Evolutionary conservation across 768 basidiomycete genomes (phyloP).

Genomic region (Lactifluus piperatus): DNA sequence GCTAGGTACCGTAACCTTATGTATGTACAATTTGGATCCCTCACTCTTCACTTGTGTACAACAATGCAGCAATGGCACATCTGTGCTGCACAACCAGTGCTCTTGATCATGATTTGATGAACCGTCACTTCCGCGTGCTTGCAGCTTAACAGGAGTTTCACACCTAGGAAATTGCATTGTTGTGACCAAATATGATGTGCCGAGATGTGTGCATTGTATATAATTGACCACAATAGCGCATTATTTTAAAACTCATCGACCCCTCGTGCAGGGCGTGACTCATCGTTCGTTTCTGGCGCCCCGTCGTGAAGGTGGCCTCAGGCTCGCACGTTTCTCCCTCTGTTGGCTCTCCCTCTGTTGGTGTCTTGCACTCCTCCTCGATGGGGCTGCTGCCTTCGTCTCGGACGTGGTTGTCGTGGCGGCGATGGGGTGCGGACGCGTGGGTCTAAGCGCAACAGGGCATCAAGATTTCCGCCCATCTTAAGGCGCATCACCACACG

Average conservation of each 20-base stretch:
- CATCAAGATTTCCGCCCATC: slow-evolving; percentile 7
- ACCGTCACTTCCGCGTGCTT: neutral
- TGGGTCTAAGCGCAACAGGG: slow-evolving; percentile 7
- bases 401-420: neutral
- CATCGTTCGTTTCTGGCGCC: neutral
- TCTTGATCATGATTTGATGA: too few species aligned
- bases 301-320: neutral
- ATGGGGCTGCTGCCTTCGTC: neutral
- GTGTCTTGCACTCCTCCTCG: neutral
- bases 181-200: too few species aligned
- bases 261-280: neutral
- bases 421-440: slow-evolving; percentile 3
- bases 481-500: slow-evolving; percentile 15
- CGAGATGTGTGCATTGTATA: neutral
- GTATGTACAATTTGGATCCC: neutral
- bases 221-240: neutral
- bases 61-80: too few species aligned
- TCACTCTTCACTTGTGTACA: neutral
- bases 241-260: neutral
- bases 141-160: neutral
- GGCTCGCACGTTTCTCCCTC: too few species aligned
- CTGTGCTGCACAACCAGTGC: too few species aligned
- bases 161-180: neutral
- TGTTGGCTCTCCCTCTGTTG: neutral
- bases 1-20: too few species aligned